Conservation (phyloP, 1,284 basidiomycete genomes). For the Cystobasidium slooffiae region DNA sequence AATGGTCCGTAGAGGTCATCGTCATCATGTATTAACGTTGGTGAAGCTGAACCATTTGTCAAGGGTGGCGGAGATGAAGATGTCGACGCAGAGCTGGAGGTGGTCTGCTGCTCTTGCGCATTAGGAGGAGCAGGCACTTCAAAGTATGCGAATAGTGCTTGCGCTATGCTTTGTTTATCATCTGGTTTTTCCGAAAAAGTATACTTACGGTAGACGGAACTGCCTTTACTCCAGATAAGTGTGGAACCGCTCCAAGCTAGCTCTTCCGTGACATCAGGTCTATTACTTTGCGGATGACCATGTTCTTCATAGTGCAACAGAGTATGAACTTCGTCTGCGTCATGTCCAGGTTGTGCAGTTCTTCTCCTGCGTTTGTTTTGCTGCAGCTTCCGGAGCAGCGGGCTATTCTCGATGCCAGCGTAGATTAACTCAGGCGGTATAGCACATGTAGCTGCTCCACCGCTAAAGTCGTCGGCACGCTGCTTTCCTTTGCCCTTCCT, state of each 20-base stretch:
- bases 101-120: neutral
- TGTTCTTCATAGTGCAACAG: neutral
- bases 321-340: neutral
- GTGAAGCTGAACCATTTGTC: neutral
- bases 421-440: neutral
- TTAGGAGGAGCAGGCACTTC: neutral
- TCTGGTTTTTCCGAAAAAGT: slow-evolving; percentile 32
- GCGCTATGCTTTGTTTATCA: slow-evolving; percentile 21
- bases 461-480: neutral
- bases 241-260: slow-evolving; percentile 41
- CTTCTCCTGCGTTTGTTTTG: neutral
- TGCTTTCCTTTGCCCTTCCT: slow-evolving; percentile 31
- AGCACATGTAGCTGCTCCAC: neutral
- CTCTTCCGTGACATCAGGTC: slow-evolving; percentile 29
- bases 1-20: slow-evolving; percentile 45
- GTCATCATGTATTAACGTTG: slow-evolving; percentile 19
- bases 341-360: neutral
- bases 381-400: slow-evolving; percentile 6
- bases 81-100: neutral
- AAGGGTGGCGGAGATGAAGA: slow-evolving; percentile 2
- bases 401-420: slow-evolving; percentile 13
- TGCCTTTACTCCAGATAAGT: slow-evolving; percentile 44
- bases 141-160: slow-evolving; percentile 46
- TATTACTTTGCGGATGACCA: neutral
- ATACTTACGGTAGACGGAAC: slow-evolving; percentile 35